Conservation (phyloP, 768 basidiomycete species). For the Wakefieldia striispora region DNA sequence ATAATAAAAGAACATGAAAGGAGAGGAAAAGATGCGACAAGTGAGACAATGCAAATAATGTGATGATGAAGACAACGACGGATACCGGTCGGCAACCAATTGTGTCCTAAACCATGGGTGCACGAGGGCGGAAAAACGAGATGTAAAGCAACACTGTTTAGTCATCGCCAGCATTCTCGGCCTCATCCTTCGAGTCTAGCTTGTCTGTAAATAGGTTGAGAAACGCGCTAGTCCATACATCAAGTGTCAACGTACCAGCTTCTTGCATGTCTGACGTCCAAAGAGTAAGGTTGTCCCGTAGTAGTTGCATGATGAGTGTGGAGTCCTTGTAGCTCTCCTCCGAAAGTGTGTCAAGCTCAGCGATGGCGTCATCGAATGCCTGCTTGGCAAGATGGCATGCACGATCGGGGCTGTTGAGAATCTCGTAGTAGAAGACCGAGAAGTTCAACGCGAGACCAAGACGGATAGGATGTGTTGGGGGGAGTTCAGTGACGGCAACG, state of each 20-base stretch:
- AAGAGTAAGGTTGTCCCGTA: constrained; percentile 95
- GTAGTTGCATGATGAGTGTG: constrained; percentile 94
- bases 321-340: constrained; percentile 99
- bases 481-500: constrained; percentile 93
- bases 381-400: constrained; percentile 99
- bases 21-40: constrained; percentile 30
- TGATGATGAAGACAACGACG: constrained; percentile 19
- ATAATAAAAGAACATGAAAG: constrained; percentile 35
- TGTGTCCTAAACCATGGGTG: constrained; percentile 15
- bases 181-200: constrained; percentile 69
- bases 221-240: not conserved
- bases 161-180: constrained; percentile 64
- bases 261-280: constrained; percentile 99
- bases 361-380: constrained; percentile 98
- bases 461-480: constrained; percentile 95
- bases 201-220: constrained; percentile 51
- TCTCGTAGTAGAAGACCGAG: constrained; percentile 99
- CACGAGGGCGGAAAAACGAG: constrained; percentile 13
- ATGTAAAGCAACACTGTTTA: constrained; percentile 34
- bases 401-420: constrained; percentile 97
- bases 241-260: constrained; percentile 56
- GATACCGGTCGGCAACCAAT: constrained; percentile 10
- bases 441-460: constrained; percentile 99
- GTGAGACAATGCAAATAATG: constrained; percentile 34
- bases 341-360: constrained; percentile 96